Conservation (phyloP, 805 yeast species). For the Sugiyamaella boreocaroliniensis region DNA sequence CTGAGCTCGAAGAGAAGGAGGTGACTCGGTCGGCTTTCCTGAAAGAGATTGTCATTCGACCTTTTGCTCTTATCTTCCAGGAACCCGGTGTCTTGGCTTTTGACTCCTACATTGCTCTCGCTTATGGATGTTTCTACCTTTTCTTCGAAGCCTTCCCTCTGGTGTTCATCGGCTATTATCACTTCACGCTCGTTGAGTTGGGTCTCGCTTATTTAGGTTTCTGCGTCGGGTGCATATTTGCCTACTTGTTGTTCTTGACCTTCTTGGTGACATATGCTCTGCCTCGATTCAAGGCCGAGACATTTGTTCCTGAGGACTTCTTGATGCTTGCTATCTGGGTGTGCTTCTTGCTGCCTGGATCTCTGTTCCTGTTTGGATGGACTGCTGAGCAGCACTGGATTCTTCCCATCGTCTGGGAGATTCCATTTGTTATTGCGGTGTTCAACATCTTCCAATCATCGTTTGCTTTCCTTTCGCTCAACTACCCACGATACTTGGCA, state of each 20-base stretch:
- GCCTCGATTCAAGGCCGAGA: slow-evolving; percentile 9
- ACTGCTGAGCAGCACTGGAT: slow-evolving; percentile 46
- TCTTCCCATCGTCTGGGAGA: slow-evolving; percentile 40
- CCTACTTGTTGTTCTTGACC: slow-evolving; percentile 21
- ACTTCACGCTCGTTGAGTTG: slow-evolving; percentile 42
- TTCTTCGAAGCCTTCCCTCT: slow-evolving; percentile 61
- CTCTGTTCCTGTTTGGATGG: slow-evolving; percentile 50
- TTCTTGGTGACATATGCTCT: slow-evolving; percentile 4
- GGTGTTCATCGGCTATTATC: slow-evolving; percentile 40
- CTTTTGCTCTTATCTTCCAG: slow-evolving; percentile 39
- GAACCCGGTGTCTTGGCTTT: slow-evolving; percentile 54
- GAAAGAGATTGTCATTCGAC: slow-evolving; percentile 27
- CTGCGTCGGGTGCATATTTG: slow-evolving; percentile 41
- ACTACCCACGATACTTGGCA: slow-evolving; percentile 45
- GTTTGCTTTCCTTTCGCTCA: slow-evolving; percentile 42
- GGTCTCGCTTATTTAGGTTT: slow-evolving; percentile 45
- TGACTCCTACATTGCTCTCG: slow-evolving; percentile 45
- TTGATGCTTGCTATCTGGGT: slow-evolving; percentile 14
- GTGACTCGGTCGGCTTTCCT: slow-evolving; percentile 23
- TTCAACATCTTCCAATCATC: slow-evolving; percentile 45
- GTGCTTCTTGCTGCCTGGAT: slow-evolving; percentile 34
- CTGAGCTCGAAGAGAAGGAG: slow-evolving; percentile 32
- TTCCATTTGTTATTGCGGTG: slow-evolving; percentile 34
- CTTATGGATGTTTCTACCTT: slow-evolving; percentile 47
- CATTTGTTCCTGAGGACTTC: slow-evolving; percentile 14